Evolutionary conservation across 768 basidiomycete genomes (phyloP), one percentile per base, ranked within the genome.

Genomic region (Coprinopsis marcescibilis): DNA sequence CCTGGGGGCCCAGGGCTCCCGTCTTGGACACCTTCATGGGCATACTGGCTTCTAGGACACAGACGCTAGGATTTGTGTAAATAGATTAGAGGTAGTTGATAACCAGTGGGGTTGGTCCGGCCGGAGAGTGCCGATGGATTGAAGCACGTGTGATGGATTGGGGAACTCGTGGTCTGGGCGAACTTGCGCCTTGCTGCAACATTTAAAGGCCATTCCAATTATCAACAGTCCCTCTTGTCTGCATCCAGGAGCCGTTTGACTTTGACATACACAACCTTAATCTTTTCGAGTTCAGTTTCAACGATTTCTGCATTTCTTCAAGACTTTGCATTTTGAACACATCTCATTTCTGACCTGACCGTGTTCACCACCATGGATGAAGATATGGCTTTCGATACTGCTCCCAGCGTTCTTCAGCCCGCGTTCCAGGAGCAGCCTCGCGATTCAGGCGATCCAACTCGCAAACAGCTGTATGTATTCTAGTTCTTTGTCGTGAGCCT

Each of bases 391-490:
- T 80, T 82, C 64, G 79, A 78, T 55, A n/a, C n/a, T n/a, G 46
- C 67, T 32, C 62, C 64, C 48, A 30, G 57, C 13, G 62, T 55
- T 25, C 55, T 65, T 48, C 65, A 65, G 50, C 66, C 66, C 51
- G 54, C 67, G 39, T 63, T 67, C 61, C 55, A 64, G 58, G 49
- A 65, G 25, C 64, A 68, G 32, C 65, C 61, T 48, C 39, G 48
- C 34, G 21, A 29, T 65, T 58, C 48, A 65, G 58, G 52, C 64
- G 70, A 69, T 49, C 62, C 60, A 32, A 67, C 70, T 13, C 73
- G 80, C 49, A 89, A 88, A 69, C 84, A 86, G 78, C 76, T 88
- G 87, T 85, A 68, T 59, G 83, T 73, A 27, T 29, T 50, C n/a
- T n/a, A n/a, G n/a, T n/a, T n/a, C n/a, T n/a, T n/a, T n/a, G n/a